phyloP scores from a whole-genome alignment of 352 stramenopile genomes.

The Pythium rishiriense region DNA sequence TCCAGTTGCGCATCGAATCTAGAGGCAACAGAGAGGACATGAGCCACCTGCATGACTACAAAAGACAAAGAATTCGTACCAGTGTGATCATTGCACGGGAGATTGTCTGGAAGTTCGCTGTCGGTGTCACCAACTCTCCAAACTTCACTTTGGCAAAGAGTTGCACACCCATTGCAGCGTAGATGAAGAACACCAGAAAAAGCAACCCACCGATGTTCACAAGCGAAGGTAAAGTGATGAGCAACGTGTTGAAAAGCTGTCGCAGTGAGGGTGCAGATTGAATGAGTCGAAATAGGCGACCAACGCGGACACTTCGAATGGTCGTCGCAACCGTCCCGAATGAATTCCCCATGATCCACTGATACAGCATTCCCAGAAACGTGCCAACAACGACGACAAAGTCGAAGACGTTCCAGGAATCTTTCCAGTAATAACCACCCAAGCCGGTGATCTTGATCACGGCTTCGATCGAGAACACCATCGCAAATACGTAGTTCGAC shows the following conservation, averaged over 20 bases:
- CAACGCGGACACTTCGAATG: constrained; percentile 84
- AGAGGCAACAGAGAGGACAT: background rate
- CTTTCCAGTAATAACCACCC: constrained; percentile 77
- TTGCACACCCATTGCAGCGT: constrained; percentile 87
- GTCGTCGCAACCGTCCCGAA: constrained; percentile 58
- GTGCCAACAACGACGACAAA: constrained; percentile 58
- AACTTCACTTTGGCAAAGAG: constrained; percentile 86
- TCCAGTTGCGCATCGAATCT: constrained; percentile 84
- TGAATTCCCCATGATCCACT: constrained; percentile 41
- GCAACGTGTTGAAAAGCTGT: constrained; percentile 87
- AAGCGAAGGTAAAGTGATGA: constrained; percentile 81
- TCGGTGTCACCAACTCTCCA: constrained; percentile 62
- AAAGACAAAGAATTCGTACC: constrained; percentile 32
- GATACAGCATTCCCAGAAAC: constrained; percentile 54
- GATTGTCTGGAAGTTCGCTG: constrained; percentile 71
- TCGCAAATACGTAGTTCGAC: constrained; percentile 82
- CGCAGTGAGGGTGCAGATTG: constrained; percentile 72
- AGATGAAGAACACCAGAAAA: constrained; percentile 92
- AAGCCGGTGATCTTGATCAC: constrained; percentile 82
- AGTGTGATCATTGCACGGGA: constrained; percentile 22
- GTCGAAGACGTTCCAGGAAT: constrained; percentile 87
- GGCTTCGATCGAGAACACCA: constrained; percentile 84
- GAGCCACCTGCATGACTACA: background rate
- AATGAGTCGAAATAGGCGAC: constrained; percentile 69
- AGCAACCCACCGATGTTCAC: constrained; percentile 87